These are phyloP conservation scores for Syzygium syzygioides DNA, from an alignment of 441 rosid species.

Conservation along the genomic window DNA sequence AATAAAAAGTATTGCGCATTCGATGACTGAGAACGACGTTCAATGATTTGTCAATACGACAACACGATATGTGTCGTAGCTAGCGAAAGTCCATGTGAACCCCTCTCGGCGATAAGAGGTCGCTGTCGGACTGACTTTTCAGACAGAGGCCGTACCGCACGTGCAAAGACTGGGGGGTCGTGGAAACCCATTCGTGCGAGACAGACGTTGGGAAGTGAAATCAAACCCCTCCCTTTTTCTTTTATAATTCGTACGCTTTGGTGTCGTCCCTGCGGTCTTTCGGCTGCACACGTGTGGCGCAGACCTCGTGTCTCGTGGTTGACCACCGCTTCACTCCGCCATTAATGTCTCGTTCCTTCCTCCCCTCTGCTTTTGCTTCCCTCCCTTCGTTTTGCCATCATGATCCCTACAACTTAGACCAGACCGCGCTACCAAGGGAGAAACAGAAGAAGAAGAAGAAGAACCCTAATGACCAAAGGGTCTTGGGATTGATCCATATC, in stretches of 20 bases:
- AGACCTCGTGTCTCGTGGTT: background rate
- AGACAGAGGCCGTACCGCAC: background rate
- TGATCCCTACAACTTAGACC: background rate
- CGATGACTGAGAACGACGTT: background rate
- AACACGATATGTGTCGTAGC: background rate
- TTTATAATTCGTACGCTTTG: background rate
- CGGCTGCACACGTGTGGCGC: background rate
- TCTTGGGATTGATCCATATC: background rate
- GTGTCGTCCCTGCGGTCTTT: background rate
- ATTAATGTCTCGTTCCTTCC: background rate
- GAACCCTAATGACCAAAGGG: background rate
- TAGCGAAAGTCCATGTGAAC: background rate
- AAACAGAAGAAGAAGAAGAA: background rate
- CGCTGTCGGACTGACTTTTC: background rate
- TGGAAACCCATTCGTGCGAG: background rate
- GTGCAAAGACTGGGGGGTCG: background rate
- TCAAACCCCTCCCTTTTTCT: background rate
- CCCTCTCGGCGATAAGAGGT: background rate
- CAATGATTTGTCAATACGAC: background rate
- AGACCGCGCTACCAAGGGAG: background rate
- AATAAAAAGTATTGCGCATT: no score
- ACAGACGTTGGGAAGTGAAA: background rate
- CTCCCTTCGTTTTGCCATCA: background rate
- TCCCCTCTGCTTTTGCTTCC: background rate
- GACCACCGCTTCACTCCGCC: background rate